Base-by-base conservation (phyloP, 441 rosid genomes). In the Francoa sonchifolia region DNA sequence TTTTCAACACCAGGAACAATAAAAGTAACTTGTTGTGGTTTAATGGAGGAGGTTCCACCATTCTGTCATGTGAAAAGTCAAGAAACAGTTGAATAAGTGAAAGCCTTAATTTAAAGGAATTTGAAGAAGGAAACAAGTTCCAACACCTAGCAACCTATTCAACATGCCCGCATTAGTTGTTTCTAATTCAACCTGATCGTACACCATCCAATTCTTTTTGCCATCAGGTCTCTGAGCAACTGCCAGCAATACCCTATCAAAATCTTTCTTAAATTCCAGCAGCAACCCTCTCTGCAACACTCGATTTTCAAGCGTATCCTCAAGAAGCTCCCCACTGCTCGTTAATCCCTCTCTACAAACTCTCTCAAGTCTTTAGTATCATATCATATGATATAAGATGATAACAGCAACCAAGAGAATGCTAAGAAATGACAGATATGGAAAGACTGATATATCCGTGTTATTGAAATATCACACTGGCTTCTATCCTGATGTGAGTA, bases 141-240 rank as follows among this genome's bases (percentile, higher is more conserved):
- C 60, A 55, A 62, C 67, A 58, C 69, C 74, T 65, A 72, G 73
- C 63, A 65, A 70, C 64, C 73, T 64, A 69, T 50, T 55, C 48
- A 60, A 61, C 43, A 59, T 50, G 62, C n/a, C 61, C 42, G 66
- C 58, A 62, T 61, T 48, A 65, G 64, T 44, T 54, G 57, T 61
- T 66, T 66, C 44, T 31, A 77, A 42, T 36, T 48, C 70, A 77
- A 89, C 94, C 98, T 89, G 94, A 82, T 89, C 98, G 55, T 66
- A 63, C 74, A 89, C 98, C 77, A 89, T 79, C 98, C 98, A 89
- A 19, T 89, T 89, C 77, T 82, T 85, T 67, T 89, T 85, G 48
- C 98, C 94, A 66, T 85, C 94, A 43, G 76, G 92, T 65, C 74
- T 68, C 74, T 73, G 86, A 36, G 79, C 68, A 38, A 89, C 89